Percentiles rank a stretch among this genome's conserved stretches.
Conservation (phyloP, 108 stramenopile species). For the Aurantiochytrium sp. region DNA sequence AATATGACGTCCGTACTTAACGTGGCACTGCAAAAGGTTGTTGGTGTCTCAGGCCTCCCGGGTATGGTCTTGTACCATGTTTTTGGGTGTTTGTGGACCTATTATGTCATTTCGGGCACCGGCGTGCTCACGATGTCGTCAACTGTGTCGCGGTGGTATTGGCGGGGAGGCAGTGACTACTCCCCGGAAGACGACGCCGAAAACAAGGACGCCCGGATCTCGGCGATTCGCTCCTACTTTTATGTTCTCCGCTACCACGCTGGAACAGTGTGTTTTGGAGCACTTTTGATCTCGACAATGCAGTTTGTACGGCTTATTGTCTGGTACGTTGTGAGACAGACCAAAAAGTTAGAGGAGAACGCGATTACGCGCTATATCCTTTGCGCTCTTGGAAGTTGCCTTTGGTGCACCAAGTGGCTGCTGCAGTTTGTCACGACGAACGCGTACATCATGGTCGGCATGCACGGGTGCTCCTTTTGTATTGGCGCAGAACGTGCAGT, state of each 20-base stretch:
- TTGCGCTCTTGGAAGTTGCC: background rate
- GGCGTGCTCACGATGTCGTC: background rate
- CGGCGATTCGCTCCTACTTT: background rate
- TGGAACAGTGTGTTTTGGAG: background rate
- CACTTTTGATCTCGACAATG: background rate
- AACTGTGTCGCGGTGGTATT: background rate
- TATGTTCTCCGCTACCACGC: too few relatives aligned
- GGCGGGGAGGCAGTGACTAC: background rate
- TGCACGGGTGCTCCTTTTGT: background rate
- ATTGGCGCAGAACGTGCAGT: background rate
- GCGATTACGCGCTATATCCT: background rate
- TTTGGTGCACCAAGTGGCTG: background rate
- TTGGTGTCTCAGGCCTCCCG: background rate
- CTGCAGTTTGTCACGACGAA: background rate
- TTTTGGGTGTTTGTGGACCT: background rate
- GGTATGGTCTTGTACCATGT: background rate
- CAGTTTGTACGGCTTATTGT: background rate
- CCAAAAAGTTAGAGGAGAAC: background rate
- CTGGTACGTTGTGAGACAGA: background rate
- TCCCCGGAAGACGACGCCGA: background rate
- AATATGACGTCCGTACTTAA: background rate
- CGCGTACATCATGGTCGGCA: background rate
- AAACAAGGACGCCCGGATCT: background rate
- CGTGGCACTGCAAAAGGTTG: background rate
- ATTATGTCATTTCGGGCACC: background rate